A percentile compares a stretch with the other conserved stretches of the same genome.
These are phyloP conservation scores for Luzula sylvatica DNA, from an alignment of 176 grass and related monocot genomes.

Conservation along the genomic window DNA sequence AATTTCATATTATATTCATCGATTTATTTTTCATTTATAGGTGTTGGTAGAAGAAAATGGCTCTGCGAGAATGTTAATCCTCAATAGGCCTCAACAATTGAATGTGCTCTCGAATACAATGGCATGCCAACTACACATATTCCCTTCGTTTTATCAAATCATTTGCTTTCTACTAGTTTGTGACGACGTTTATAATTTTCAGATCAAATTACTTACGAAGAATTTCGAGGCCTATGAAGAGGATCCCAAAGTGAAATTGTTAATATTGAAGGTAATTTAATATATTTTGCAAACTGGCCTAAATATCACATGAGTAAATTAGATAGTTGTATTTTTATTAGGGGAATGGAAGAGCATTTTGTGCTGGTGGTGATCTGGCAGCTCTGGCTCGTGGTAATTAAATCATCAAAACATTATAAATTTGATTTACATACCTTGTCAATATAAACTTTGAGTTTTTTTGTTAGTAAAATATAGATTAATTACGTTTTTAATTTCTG, in stretches of 20 bases:
- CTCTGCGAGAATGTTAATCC: constrained; percentile 50
- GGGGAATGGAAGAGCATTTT: constrained; percentile 98
- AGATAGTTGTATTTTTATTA: constrained; percentile 19
- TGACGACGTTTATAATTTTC: constrained; percentile 5
- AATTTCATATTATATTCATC: not conserved
- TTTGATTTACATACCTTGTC: not conserved
- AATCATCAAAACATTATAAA: not conserved
- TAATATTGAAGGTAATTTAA: constrained; percentile 68
- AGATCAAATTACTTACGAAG: constrained; percentile 63
- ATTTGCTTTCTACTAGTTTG: constrained; percentile 6
- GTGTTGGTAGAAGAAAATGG: constrained; percentile 74
- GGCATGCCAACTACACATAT: constrained; percentile 29
- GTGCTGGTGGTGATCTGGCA: constrained; percentile 87
- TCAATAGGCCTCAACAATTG: constrained; percentile 81
- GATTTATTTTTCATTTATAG: constrained; percentile 20
- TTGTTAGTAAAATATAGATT: constrained; percentile 2
- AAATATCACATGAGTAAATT: not conserved
- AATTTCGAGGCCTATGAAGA: constrained; percentile 54
- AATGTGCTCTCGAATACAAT: constrained; percentile 74
- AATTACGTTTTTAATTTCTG: constrained; percentile 12
- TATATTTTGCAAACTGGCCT: not conserved
- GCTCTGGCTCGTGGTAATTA: constrained; percentile 48
- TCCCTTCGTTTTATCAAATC: not conserved
- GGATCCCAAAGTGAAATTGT: constrained; percentile 53
- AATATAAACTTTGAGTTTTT: not conserved